A percentile compares a stretch with the other conserved stretches of the same genome.
These are phyloP conservation scores for Rhizopogon vesiculosus DNA, from an alignment of 768 basidiomycete genomes.

Conservation along the genomic window DNA sequence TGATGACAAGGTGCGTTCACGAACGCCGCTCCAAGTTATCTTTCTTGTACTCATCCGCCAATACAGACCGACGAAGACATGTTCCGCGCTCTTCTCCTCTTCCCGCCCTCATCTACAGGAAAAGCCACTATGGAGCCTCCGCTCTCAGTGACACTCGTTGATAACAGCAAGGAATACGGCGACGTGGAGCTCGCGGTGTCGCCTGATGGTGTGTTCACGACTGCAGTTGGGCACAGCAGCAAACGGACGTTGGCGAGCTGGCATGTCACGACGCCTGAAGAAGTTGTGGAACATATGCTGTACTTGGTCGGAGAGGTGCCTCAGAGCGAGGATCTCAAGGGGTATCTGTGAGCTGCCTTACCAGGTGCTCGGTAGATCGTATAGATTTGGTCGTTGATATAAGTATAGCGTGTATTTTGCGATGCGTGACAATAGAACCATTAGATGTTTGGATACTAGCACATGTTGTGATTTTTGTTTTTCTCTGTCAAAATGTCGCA, in stretches of 20 bases:
- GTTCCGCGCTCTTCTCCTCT: conserved; percentile 85
- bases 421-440: not conserved
- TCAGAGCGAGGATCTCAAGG: not conserved
- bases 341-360: not conserved
- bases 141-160: conserved; percentile 40
- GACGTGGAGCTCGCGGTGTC: conserved; percentile 58
- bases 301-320: conserved; percentile 43
- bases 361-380: no score
- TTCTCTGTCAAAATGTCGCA: no score
- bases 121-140: conserved; percentile 53
- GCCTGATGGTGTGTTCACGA: conserved; percentile 80
- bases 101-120: conserved; percentile 33
- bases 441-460: no score
- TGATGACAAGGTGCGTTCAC: conserved; percentile 78
- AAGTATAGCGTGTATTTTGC: no score
- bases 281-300: conserved; percentile 80
- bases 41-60: not conserved
- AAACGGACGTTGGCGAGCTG: conserved; percentile 89
- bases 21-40: not conserved
- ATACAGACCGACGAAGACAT: conserved; percentile 95
- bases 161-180: conserved; percentile 12
- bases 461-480: no score
- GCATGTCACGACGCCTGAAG: conserved; percentile 88
- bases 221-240: conserved; percentile 85
- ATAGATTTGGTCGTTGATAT: no score